Evolutionary conservation across 1,139 yeast genomes (phyloP).

Genomic region (Taiozyma onychis): DNA sequence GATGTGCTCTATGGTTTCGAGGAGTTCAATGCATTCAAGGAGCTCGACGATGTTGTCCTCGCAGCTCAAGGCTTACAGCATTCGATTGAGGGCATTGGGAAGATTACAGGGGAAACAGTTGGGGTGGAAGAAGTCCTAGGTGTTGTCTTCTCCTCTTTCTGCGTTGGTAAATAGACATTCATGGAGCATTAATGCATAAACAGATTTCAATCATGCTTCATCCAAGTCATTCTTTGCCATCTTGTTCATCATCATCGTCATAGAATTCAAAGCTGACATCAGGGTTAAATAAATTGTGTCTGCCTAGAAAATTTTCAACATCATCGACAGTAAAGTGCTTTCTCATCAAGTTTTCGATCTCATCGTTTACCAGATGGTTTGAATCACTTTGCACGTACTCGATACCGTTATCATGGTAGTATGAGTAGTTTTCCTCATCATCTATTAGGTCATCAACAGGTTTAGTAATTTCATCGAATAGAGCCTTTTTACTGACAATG

Average conservation of each 20-base stretch:
- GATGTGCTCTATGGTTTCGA: slow-evolving; percentile 74
- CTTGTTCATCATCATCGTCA: neutral
- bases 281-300: slow-evolving; percentile 3
- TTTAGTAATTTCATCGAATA: neutral
- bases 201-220: neutral
- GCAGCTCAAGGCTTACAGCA: slow-evolving; percentile 74
- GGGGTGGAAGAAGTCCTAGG: slow-evolving; percentile 91
- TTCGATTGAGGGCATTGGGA: slow-evolving; percentile 85
- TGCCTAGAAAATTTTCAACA: neutral
- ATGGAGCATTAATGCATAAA: neutral
- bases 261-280: slow-evolving; percentile 2
- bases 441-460: neutral
- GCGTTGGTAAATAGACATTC: slow-evolving; percentile 70
- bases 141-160: slow-evolving; percentile 84
- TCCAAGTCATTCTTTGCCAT: neutral
- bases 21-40: slow-evolving; percentile 47
- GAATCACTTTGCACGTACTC: slow-evolving; percentile 1
- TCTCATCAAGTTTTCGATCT: slow-evolving; percentile 2
- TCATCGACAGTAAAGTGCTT: slow-evolving; percentile 2
- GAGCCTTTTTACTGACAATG: neutral
- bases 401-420: slow-evolving; percentile 5
- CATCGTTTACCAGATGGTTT: neutral
- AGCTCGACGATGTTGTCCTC: slow-evolving; percentile 65
- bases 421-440: neutral
- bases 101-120: slow-evolving; percentile 82